These are phyloP conservation scores for Candida broadrunensis DNA, from an alignment of 805 yeast species.

Conservation along the genomic window DNA sequence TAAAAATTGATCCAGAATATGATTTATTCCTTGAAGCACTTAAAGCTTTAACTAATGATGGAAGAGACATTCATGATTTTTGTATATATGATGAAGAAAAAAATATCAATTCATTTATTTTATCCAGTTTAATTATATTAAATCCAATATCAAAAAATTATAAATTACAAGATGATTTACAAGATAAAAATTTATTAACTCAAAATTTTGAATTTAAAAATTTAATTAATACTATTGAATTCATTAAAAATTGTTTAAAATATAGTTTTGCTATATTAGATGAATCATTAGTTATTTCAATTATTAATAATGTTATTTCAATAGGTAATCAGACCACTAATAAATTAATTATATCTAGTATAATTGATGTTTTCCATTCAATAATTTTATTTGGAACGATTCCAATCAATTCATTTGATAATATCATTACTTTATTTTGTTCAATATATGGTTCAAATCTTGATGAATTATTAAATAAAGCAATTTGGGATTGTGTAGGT, in stretches of 20 bases:
- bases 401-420: slow-evolving; percentile 37
- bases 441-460: slow-evolving; percentile 33
- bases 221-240: slow-evolving; percentile 22
- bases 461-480: slow-evolving; percentile 27
- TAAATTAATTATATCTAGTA: slow-evolving; percentile 27
- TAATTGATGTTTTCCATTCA: slow-evolving; percentile 42
- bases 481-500: slow-evolving; percentile 37
- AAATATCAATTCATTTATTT: slow-evolving; percentile 17
- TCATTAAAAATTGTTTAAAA: slow-evolving; percentile 44
- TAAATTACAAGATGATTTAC: slow-evolving; percentile 1
- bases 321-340: slow-evolving; percentile 41
- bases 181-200: slow-evolving; percentile 1
- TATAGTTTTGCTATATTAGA: slow-evolving; percentile 46
- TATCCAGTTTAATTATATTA: slow-evolving; percentile 8
- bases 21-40: slow-evolving; percentile 49
- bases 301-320: slow-evolving; percentile 32
- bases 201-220: slow-evolving; percentile 10
- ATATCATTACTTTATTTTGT: slow-evolving; percentile 44
- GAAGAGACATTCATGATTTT: slow-evolving; percentile 51
- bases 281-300: slow-evolving; percentile 25
- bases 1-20: slow-evolving; percentile 46
- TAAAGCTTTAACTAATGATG: slow-evolving; percentile 47
- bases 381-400: slow-evolving; percentile 45
- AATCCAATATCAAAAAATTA: slow-evolving; percentile 9
- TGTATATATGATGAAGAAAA: slow-evolving; percentile 39